phyloP scores from a whole-genome alignment of 1,284 basidiomycete species.

The Ganoderma resinaceum region DNA sequence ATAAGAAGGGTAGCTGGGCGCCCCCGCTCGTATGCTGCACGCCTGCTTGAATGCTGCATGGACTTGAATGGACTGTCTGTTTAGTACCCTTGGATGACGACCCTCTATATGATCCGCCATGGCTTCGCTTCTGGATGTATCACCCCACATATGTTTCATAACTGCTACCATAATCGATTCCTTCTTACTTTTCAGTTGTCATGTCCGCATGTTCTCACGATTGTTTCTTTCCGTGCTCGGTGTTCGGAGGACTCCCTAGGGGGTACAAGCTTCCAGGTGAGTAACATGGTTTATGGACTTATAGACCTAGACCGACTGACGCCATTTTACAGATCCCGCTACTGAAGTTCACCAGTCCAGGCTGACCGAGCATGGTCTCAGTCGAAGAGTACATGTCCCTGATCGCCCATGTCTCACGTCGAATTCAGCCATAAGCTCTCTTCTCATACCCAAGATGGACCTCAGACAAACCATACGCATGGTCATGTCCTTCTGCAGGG shows the following conservation, averaged over 20 bases:
- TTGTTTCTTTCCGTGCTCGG: background rate
- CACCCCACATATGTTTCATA: constrained; percentile 2
- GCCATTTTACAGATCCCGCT: background rate
- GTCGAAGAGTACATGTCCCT: background rate
- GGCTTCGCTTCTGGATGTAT: constrained; percentile 11
- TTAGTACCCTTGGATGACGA: background rate
- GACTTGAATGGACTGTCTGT: constrained; percentile 5
- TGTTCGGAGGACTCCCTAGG: background rate
- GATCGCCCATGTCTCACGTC: background rate
- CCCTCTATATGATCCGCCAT: background rate
- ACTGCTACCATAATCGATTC: constrained; percentile 2
- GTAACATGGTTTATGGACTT: background rate
- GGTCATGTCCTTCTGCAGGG: background rate
- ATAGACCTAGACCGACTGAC: background rate
- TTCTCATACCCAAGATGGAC: background rate
- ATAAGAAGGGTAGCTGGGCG: background rate
- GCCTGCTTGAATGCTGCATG: background rate
- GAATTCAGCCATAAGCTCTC: background rate
- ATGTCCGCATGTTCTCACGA: background rate
- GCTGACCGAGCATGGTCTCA: background rate
- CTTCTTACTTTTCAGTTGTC: background rate
- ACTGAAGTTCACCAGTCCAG: background rate
- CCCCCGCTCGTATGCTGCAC: background rate
- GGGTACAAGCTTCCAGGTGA: background rate
- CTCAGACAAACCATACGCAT: background rate